phyloP scores from a whole-genome alignment of 257 asterid species.

The Catharanthus roseus region DNA sequence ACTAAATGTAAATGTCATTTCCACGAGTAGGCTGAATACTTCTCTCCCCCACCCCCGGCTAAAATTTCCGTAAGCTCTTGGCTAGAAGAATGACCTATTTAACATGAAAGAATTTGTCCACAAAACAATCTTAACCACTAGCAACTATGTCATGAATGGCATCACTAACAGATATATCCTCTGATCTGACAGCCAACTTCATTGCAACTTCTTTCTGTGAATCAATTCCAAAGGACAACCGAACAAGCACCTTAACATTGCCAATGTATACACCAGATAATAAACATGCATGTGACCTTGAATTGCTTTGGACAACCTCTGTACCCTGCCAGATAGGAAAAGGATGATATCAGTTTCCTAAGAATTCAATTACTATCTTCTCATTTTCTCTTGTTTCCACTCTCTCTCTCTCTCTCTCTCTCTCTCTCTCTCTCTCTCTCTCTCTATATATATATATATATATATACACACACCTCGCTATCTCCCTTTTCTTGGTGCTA shows the following conservation, averaged over 20 bases:
- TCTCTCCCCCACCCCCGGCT: neutral
- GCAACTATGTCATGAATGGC: constrained; percentile 95
- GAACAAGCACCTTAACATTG: constrained; percentile 80
- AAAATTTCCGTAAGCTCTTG: neutral
- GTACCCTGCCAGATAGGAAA: constrained; percentile 57
- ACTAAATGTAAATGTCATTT: neutral
- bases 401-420: neutral
- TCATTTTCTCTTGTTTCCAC: neutral
- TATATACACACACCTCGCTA: no score
- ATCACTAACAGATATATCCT: constrained; percentile 71
- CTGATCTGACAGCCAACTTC: constrained; percentile 93
- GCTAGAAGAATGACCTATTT: constrained; percentile 4
- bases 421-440: neutral
- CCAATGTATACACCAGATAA: constrained; percentile 93
- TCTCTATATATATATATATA: no score
- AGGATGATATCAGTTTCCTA: constrained; percentile 3
- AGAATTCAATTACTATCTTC: neutral
- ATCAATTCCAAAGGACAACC: constrained; percentile 83
- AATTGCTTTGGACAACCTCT: constrained; percentile 69
- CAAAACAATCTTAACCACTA: constrained; percentile 49
- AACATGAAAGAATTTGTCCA: neutral
- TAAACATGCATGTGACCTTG: constrained; percentile 90
- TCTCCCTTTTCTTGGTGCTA: neutral
- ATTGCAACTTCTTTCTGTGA: constrained; percentile 86
- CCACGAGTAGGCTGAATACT: constrained; percentile 12